Conservation (phyloP, 768 basidiomycete genomes). For the Suillus lakei region DNA sequence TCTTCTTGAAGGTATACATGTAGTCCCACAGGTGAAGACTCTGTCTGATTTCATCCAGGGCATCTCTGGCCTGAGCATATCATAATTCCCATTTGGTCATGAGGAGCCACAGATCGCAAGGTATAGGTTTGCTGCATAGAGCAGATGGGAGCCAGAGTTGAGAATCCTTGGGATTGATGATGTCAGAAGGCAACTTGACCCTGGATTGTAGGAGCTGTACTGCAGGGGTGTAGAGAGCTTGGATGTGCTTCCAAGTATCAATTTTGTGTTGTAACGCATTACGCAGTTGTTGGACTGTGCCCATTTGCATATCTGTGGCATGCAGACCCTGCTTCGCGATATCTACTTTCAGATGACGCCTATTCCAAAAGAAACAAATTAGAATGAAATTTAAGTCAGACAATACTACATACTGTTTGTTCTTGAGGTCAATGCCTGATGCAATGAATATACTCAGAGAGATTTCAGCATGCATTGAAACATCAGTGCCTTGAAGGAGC, state of each 20-base stretch:
- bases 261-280: background rate
- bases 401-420: conserved; percentile 15
- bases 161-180: background rate
- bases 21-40: background rate
- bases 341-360: background rate
- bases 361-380: background rate
- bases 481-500: background rate
- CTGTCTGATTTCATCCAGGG: background rate
- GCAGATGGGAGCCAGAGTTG: background rate
- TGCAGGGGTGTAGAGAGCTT: background rate
- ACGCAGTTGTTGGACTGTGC: background rate
- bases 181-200: background rate
- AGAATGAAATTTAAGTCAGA: too few species aligned
- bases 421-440: conserved; percentile 21
- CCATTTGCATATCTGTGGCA: background rate
- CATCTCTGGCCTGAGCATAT: background rate
- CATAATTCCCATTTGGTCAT: background rate
- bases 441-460: conserved; percentile 12
- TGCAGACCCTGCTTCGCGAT: background rate
- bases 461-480: conserved; percentile 12
- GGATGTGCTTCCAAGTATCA: background rate
- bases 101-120: background rate
- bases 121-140: background rate
- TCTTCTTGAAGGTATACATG: background rate
- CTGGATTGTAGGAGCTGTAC: background rate